Conservation (phyloP, 768 basidiomycete genomes). For the Wakefieldia striispora region DNA sequence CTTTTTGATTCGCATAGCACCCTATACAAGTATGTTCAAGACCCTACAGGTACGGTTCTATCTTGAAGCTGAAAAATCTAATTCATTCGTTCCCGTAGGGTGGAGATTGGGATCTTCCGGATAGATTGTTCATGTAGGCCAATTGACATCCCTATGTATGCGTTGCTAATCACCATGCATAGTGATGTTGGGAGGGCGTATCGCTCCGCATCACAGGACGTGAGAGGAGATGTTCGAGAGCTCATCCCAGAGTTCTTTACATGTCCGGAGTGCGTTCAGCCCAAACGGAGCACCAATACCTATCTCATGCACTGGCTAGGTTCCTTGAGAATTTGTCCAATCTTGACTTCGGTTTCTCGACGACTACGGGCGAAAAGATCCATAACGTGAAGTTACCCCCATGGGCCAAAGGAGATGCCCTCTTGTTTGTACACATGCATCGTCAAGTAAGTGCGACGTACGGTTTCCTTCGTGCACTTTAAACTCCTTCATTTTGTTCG, state of each 20-base stretch:
- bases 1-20: conserved; percentile 84
- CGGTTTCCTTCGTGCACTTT: not conserved
- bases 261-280: conserved; percentile 62
- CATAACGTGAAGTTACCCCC: conserved; percentile 86
- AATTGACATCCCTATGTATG: not conserved
- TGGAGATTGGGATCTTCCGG: conserved; percentile 93
- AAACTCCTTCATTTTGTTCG: not conserved
- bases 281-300: too few species aligned
- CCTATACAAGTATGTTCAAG: conserved; percentile 95
- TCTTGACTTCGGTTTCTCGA: conserved; percentile 75
- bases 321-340: conserved; percentile 81
- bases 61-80: not conserved
- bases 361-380: conserved; percentile 73
- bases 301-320: conserved; percentile 36
- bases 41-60: conserved; percentile 56
- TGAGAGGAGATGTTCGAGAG: conserved; percentile 90
- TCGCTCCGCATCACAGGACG: conserved; percentile 79
- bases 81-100: conserved; percentile 48
- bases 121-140: conserved; percentile 74
- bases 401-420: conserved; percentile 84
- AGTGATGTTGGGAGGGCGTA: conserved; percentile 83
- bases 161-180: conserved; percentile 6
- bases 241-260: conserved; percentile 89
- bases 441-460: conserved; percentile 51
- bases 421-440: conserved; percentile 78